A percentile compares a stretch with the other conserved stretches of the same genome.
Conservation (phyloP, 495 filamentous ascomycete species). For the Tuber borchii region DNA sequence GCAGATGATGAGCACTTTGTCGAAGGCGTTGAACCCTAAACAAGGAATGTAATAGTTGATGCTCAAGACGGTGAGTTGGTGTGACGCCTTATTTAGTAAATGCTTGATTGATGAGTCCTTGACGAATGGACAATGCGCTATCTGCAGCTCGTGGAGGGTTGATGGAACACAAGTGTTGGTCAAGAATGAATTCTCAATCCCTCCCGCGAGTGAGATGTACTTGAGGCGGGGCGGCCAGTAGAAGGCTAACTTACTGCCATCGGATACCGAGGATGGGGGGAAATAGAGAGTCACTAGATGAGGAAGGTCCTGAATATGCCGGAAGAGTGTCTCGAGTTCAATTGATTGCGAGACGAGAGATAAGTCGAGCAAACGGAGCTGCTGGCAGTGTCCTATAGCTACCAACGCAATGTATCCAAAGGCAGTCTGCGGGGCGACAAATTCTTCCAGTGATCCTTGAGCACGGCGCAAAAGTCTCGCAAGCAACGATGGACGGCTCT, state of each 20-base stretch:
- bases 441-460: slow-evolving; percentile 54
- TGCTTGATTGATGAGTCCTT: slow-evolving; percentile 18
- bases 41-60: slow-evolving; percentile 40
- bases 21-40: slow-evolving; percentile 40
- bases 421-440: slow-evolving; percentile 59
- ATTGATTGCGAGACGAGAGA: slow-evolving; percentile 54
- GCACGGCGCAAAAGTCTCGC: slow-evolving; percentile 58
- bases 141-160: slow-evolving; percentile 42
- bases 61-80: slow-evolving; percentile 39
- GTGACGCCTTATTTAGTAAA: slow-evolving; percentile 28
- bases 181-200: slow-evolving; percentile 47
- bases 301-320: slow-evolving; percentile 49
- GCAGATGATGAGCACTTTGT: slow-evolving; percentile 42
- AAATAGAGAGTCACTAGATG: slow-evolving; percentile 52
- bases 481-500: slow-evolving; percentile 58
- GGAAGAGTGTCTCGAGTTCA: slow-evolving; percentile 50
- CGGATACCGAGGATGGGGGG: slow-evolving; percentile 50
- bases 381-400: slow-evolving; percentile 55
- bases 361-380: slow-evolving; percentile 54
- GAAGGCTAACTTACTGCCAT: slow-evolving; percentile 31
- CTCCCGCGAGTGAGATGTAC: slow-evolving; percentile 47
- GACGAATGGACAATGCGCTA: slow-evolving; percentile 44
- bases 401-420: slow-evolving; percentile 62
- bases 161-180: slow-evolving; percentile 41
- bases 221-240: slow-evolving; percentile 49